Evolutionary conservation across 1,139 yeast species (phyloP), one percentile per base, ranked within the genome.

Genomic region (Candida freyschussii): DNA sequence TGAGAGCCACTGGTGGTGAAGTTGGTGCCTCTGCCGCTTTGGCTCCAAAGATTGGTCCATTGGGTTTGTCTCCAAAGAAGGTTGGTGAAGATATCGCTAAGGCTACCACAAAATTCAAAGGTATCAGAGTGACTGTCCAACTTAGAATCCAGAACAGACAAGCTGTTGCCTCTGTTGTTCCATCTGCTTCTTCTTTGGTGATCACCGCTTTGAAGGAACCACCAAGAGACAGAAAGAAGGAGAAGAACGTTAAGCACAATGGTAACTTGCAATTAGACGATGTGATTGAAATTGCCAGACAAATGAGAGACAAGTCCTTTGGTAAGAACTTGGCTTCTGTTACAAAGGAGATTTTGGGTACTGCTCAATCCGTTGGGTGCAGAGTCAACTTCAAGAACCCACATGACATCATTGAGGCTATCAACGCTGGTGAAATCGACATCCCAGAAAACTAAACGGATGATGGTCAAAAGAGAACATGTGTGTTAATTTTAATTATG

Each of bases 1-100:
- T 91, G 72, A 86, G 98, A 84, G 97, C 98, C 72, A 94, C 89
- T 59, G 99, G 98, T 83, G 98, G 99, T 79, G 99, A 91, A 79
- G 95, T 93, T 62, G 98, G 97, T 78, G 96, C 97, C 64, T 89
- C 98, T 50, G 85, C 98, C 55, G 96, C 98, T 54, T 84, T 93
- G 64, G 98, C 98, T 60, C 98, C 98, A 68, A 91, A 91, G 87
- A 91, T 91, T 66, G 99, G 99, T 84, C 99, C 99, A 60, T 86
- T 91, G 67, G 99, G 99, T 87, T 80, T 91, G 63, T 89, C 97
- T 49, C 97, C 98, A 78, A 91, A 91, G 95, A 91, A 91, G 84
- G 96, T 93, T 65, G 99, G 99, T 86, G 99, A 91, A 75, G 98
- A 91, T 69, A 91, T 91, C 62, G 98, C 98, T 72, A 93, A 93